Evolutionary conservation across 345 rosid species (phyloP).

Genomic region (Nephelium lappaceum): DNA sequence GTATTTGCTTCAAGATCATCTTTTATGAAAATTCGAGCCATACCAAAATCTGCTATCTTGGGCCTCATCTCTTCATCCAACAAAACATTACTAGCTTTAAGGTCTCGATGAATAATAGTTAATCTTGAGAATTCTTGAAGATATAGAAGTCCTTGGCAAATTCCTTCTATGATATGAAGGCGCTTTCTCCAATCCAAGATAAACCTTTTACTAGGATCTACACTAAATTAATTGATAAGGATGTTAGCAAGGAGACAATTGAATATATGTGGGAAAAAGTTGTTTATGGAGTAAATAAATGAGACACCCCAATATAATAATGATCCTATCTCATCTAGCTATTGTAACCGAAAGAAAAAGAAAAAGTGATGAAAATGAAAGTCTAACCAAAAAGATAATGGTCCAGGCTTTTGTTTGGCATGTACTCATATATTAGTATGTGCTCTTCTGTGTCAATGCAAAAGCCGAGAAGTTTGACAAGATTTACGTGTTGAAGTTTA

Average conservation of each 20-base stretch:
- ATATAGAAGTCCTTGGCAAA: constrained; percentile 29
- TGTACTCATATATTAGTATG: constrained; percentile 13
- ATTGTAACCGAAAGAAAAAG: no score
- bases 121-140: constrained; percentile 31
- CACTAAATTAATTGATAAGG: no score
- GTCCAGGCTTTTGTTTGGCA: constrained; percentile 28
- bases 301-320: no score
- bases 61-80: constrained; percentile 45
- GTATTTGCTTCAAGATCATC: constrained; percentile 38
- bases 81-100: constrained; percentile 35
- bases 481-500: constrained; percentile 18
- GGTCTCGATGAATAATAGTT: neutral
- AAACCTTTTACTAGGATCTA: constrained; percentile 6
- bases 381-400: constrained; percentile 29
- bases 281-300: no score
- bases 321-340: no score
- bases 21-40: constrained; percentile 44
- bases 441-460: constrained; percentile 21
- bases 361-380: neutral
- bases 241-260: no score
- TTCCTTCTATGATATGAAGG: constrained; percentile 16
- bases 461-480: constrained; percentile 13
- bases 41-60: constrained; percentile 55
- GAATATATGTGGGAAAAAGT: no score
- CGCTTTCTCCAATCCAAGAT: constrained; percentile 15